Base-by-base conservation (phyloP, 345 rosid genomes). In the Trapa incisa region DNA sequence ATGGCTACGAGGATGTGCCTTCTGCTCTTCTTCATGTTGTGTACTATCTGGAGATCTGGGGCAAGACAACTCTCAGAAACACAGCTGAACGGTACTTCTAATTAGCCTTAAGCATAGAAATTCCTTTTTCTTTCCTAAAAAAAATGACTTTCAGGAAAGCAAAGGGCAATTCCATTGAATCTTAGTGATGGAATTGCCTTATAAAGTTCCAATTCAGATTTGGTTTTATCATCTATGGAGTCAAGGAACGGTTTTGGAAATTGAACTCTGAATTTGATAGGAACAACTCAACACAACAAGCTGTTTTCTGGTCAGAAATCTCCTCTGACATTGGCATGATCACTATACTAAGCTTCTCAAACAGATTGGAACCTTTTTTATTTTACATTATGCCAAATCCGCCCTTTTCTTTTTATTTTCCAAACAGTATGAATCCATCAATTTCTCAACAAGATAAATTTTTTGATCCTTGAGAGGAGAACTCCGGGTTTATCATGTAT, bases 1-100 rank as follows among this genome's bases (percentile, higher is more conserved):
- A 85, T 89, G 96, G 87, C 75, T 45, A 54, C 48, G 53, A 86
- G 81, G 80, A 69, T 82, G 73, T 86, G 76, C 78, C 64, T 85
- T 10, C 74, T 87, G 65, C 74, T 84, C 75, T 74, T 94, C 68
- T 65, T 65, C 10, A 39, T 63, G 42, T 37, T 45, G 41, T 76
- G 87, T 67, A 75, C 78, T 71, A 75, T 67, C 78, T 80, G 82
- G 76, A 78, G 67, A 37, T 80, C 79, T 61, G 86, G 81, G 56
- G 92, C 96, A 60, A 80, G 96, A 70, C 77, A 84, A 73, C 73
- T 87, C 54, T 71, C 74, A 38, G 72, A 33, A 61, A 17, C 56
- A 50, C 70, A 47, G 9, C 38, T 38, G 65, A 70, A 74, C 74
- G 83, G 76, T 72, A 68, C 38, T 72, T 61, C 53, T n/a, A 1